These are phyloP conservation scores for Leishmania tarentolae DNA, from an alignment of 208 protist species.

Conservation along the genomic window DNA sequence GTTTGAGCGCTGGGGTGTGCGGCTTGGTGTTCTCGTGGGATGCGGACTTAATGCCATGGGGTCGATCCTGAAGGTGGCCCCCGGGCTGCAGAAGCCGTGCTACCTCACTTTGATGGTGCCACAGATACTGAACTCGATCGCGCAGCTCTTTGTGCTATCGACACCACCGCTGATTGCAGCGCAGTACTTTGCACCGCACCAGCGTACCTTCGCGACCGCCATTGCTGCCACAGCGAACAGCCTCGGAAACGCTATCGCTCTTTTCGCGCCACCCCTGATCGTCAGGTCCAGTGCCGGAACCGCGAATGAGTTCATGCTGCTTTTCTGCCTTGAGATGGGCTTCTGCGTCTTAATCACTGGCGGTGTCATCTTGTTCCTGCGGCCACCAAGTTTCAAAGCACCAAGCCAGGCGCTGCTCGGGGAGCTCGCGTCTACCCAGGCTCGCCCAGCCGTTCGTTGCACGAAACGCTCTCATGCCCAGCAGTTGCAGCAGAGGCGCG, in stretches of 20 bases:
- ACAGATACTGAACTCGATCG: constrained; percentile 55
- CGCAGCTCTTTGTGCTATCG: constrained; percentile 77
- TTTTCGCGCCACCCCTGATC: constrained; percentile 63
- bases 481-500: constrained; percentile 4
- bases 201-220: constrained; percentile 70
- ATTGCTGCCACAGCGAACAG: constrained; percentile 70
- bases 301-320: constrained; percentile 47
- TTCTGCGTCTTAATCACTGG: constrained; percentile 49
- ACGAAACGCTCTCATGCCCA: neutral
- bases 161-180: constrained; percentile 72
- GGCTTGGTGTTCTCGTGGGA: constrained; percentile 55
- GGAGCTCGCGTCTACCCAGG: constrained; percentile 11
- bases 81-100: constrained; percentile 47
- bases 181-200: constrained; percentile 61
- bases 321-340: constrained; percentile 60
- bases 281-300: constrained; percentile 39
- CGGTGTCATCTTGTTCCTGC: constrained; percentile 49
- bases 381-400: constrained; percentile 41
- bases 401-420: constrained; percentile 30
- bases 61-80: constrained; percentile 60
- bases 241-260: constrained; percentile 66
- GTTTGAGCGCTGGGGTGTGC: constrained; percentile 75
- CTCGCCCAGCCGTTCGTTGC: neutral
- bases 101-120: constrained; percentile 60
- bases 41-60: constrained; percentile 59